Conservation (phyloP, 2,329 filamentous ascomycete species). For the Fragosphaeria purpurea region DNA sequence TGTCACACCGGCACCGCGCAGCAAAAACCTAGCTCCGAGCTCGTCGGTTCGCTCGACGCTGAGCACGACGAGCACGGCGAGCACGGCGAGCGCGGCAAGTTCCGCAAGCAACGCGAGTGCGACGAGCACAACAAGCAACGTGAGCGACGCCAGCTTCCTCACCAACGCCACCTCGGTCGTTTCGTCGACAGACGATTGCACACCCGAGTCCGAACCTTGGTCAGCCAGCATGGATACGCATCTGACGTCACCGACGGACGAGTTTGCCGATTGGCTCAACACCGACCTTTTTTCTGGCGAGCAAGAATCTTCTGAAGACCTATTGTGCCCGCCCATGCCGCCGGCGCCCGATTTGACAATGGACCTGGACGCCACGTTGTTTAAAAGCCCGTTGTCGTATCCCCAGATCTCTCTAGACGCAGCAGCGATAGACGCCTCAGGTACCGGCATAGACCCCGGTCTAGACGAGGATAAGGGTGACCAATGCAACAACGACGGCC, state of each 20-base stretch:
- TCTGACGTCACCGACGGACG: conserved; percentile 36
- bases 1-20: conserved; percentile 18
- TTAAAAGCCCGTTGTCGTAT: too few relatives aligned
- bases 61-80: conserved; percentile 24
- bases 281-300: conserved; percentile 17
- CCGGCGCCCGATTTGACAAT: too few relatives aligned
- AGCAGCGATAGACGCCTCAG: too few relatives aligned
- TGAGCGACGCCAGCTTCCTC: conserved; percentile 17
- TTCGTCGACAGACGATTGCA: conserved; percentile 38
- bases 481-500: too few relatives aligned
- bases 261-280: conserved; percentile 22
- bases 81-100: conserved; percentile 15
- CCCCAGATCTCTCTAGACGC: too few relatives aligned
- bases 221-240: conserved; percentile 30
- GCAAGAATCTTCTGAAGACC: neutral
- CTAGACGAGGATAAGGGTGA: too few relatives aligned
- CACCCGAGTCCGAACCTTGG: conserved; percentile 28
- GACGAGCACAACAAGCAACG: conserved; percentile 5
- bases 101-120: conserved; percentile 5
- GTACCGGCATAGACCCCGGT: too few relatives aligned
- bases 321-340: too few relatives aligned
- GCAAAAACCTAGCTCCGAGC: conserved; percentile 35
- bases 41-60: conserved; percentile 38
- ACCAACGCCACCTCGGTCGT: conserved; percentile 26
- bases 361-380: too few relatives aligned